Conservation (phyloP, 2,329 filamentous ascomycete species). For the Alternaria gaisen region DNA sequence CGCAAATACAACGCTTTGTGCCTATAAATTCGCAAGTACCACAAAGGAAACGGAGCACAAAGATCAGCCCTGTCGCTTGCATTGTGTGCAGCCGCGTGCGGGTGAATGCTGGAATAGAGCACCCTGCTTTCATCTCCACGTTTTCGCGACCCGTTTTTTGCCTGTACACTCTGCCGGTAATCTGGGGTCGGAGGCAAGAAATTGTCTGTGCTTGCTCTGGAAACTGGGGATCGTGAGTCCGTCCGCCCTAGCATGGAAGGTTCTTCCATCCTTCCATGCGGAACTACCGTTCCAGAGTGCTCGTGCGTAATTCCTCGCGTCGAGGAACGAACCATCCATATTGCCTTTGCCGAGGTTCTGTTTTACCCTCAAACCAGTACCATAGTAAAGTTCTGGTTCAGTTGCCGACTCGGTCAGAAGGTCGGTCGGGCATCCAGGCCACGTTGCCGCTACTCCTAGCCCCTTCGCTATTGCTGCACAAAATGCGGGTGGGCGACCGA, state of each 20-base stretch:
- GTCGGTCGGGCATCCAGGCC: background rate
- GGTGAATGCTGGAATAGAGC: background rate
- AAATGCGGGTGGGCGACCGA: conserved; percentile 1
- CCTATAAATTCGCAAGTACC: background rate
- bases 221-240: conserved; percentile 11
- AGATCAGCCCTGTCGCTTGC: conserved; percentile 10
- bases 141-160: conserved; percentile 19
- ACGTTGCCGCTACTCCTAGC: conserved; percentile 4
- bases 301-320: conserved; percentile 7
- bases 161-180: conserved; percentile 21
- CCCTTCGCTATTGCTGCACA: conserved; percentile 1
- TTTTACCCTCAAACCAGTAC: background rate
- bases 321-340: conserved; percentile 10
- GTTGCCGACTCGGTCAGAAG: background rate
- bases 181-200: conserved; percentile 18
- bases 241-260: conserved; percentile 13
- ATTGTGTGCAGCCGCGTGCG: conserved; percentile 17
- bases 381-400: background rate
- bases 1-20: conserved; percentile 2
- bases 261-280: conserved; percentile 26
- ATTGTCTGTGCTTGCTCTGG: conserved; percentile 21
- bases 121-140: conserved; percentile 11
- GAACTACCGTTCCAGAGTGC: background rate
- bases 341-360: background rate
- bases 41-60: conserved; percentile 12